Evolutionary conservation across 2,329 filamentous ascomycete species (phyloP).

Genomic region (Venturia effusa): DNA sequence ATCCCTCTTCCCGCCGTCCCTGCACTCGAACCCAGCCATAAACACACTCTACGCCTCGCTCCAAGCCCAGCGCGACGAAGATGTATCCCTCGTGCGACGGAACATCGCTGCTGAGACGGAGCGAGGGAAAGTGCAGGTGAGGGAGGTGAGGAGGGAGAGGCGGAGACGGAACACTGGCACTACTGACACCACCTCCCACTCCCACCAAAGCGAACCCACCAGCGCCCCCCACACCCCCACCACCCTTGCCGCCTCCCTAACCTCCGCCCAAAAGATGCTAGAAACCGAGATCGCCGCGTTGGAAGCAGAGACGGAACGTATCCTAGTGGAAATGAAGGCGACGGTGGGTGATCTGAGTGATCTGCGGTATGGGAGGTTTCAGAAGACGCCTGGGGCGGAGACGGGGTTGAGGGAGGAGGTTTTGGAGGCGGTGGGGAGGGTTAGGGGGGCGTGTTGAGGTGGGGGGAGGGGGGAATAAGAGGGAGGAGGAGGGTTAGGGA

Average conservation of each 20-base stretch:
- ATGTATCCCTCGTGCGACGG: constrained; percentile 55
- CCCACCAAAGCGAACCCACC: not conserved
- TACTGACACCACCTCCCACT: not conserved
- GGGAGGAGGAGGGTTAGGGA: not conserved
- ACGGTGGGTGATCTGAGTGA: constrained; percentile 68
- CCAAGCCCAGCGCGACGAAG: constrained; percentile 58
- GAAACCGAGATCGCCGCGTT: constrained; percentile 57
- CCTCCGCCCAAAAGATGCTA: constrained; percentile 33
- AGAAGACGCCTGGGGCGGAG: constrained; percentile 40
- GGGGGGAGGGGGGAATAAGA: not conserved
- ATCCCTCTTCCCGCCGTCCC: constrained; percentile 59
- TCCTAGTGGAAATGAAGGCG: constrained; percentile 52
- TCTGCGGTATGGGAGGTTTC: constrained; percentile 66
- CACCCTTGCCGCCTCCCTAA: not conserved
- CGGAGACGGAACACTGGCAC: constrained; percentile 28
- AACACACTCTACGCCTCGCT: constrained; percentile 68
- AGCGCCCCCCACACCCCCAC: not conserved
- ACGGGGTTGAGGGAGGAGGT: constrained; percentile 54
- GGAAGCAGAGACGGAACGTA: constrained; percentile 50
- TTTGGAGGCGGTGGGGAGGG: constrained; percentile 51
- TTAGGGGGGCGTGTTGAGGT: constrained; percentile 54
- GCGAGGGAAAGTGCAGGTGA: constrained; percentile 46
- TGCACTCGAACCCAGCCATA: constrained; percentile 56
- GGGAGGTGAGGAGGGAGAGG: constrained; percentile 45
- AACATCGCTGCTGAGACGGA: constrained; percentile 57